Conservation (phyloP, 768 basidiomycete species). For the Inosperma sp. region DNA sequence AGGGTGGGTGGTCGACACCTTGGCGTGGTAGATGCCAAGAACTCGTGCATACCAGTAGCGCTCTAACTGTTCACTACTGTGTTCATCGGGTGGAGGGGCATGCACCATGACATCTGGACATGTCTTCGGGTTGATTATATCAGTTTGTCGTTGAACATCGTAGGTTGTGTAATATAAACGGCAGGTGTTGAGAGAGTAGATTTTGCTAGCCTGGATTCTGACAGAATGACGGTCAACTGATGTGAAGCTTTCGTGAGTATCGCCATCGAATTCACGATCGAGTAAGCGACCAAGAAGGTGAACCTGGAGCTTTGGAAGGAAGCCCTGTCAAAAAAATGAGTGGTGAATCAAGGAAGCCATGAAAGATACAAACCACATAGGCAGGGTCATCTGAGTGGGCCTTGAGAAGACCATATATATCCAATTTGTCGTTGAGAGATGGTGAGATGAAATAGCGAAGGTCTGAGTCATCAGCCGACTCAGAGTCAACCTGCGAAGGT, state of each 20-base stretch:
- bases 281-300: slow-evolving; percentile 8
- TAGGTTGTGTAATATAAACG: slow-evolving; percentile 28
- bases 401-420: slow-evolving; percentile 1
- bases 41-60: slow-evolving; percentile 32
- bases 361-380: slow-evolving; percentile 9
- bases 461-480: slow-evolving; percentile 3
- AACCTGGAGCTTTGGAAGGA: slow-evolving; percentile 6
- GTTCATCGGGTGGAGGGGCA: slow-evolving; percentile 13
- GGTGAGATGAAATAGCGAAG: slow-evolving; percentile 7
- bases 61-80: slow-evolving; percentile 14
- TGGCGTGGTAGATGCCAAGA: slow-evolving; percentile 19
- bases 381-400: slow-evolving; percentile 7
- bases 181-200: slow-evolving; percentile 17
- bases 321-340: slow-evolving; percentile 23
- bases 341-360: not conserved
- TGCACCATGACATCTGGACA: slow-evolving; percentile 35
- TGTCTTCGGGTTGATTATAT: slow-evolving; percentile 36
- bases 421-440: slow-evolving; percentile 1
- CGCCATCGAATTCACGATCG: slow-evolving; percentile 26
- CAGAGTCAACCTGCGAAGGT: not conserved
- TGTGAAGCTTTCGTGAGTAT: slow-evolving; percentile 20
- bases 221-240: slow-evolving; percentile 21
- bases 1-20: slow-evolving; percentile 5
- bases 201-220: slow-evolving; percentile 13
- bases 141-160: slow-evolving; percentile 37